Base-by-base conservation (phyloP, 2,329 filamentous ascomycete species). In the Ophiocordyceps unilateralis region DNA sequence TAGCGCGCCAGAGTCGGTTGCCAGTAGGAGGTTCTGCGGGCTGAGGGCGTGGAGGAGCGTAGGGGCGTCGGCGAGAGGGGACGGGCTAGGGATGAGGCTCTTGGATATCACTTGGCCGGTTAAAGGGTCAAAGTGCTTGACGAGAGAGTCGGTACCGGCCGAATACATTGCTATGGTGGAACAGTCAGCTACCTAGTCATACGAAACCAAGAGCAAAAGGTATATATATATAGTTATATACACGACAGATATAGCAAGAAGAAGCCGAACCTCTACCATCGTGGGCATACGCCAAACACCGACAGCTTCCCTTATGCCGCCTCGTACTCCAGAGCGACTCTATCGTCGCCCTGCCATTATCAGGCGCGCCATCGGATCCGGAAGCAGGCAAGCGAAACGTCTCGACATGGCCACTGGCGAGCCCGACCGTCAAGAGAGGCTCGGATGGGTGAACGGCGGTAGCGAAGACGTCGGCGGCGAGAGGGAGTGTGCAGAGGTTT, bases 291-390 rank as follows among this genome's bases (percentile, higher is more conserved):
- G 72, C 77, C 44, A 96, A 65, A 46, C 77, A 80, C 43, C 91
- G 74, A 58, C 89, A 96, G 69, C 87, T 95, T 12, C 87, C 89
- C 67, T 94, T 93, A 65, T 98, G 91, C 47, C 91, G 74, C 51
- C 79, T 72, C 5, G 91, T 96, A 53, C 76, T 75, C 91, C 91
- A 98, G 46, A 79, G 66, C 0, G 81, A 85, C 51, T 88, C 83
- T 48, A 96, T 83, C 44, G 80, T 76, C n/a, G n/a, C n/a, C n/a
- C n/a, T n/a, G n/a, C n/a, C n/a, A 38, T 80, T 82, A 48, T 74
- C 81, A 11, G 85, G 86, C 52, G 70, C 65, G 19, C 67, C 74
- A 20, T 71, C 44, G 28, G 66, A 62, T 43, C 63, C 66, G 28
- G 66, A 58, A 26, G 70, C 62, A 0, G 81, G 77, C 6, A 96